These are phyloP conservation scores for Ogataea haglerorum DNA, from an alignment of 805 yeast genomes.

Conservation along the genomic window DNA sequence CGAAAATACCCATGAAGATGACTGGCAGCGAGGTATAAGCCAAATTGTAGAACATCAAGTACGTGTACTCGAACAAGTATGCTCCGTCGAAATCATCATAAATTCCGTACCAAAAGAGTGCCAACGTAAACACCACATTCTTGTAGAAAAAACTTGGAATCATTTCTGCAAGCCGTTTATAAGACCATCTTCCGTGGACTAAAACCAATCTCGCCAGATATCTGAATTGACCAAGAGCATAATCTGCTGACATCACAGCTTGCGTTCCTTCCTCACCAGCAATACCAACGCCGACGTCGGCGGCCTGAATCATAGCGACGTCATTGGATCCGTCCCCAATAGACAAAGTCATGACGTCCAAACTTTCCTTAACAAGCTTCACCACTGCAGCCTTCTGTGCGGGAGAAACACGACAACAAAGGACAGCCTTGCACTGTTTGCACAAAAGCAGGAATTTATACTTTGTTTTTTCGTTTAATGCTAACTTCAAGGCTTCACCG, in stretches of 20 bases:
- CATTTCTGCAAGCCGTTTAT: conserved; percentile 78
- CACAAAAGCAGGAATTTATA: conserved; percentile 67
- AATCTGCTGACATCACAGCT: conserved; percentile 86
- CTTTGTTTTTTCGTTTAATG: conserved; percentile 38
- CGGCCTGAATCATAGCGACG: conserved; percentile 88
- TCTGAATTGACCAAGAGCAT: conserved; percentile 81
- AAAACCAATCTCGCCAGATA: conserved; percentile 61
- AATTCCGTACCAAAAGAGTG: conserved; percentile 79
- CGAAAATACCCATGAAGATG: conserved; percentile 72
- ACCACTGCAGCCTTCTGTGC: conserved; percentile 86
- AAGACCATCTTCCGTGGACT: conserved; percentile 87
- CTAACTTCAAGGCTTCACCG: conserved; percentile 70
- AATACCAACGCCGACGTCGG: conserved; percentile 85
- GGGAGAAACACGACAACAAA: conserved; percentile 87
- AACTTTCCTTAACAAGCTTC: conserved; percentile 65
- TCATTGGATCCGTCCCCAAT: conserved; percentile 90
- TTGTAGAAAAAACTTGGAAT: conserved; percentile 79
- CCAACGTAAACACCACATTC: conserved; percentile 69
- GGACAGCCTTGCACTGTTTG: conserved; percentile 76
- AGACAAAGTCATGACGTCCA: conserved; percentile 81
- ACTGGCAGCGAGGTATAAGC: conserved; percentile 82
- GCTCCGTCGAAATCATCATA: conserved; percentile 75
- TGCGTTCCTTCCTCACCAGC: conserved; percentile 92
- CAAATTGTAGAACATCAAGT: conserved; percentile 74
- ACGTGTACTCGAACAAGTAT: conserved; percentile 74